Conservation (phyloP, 768 basidiomycete genomes). For the Rubroboletus satanas region DNA sequence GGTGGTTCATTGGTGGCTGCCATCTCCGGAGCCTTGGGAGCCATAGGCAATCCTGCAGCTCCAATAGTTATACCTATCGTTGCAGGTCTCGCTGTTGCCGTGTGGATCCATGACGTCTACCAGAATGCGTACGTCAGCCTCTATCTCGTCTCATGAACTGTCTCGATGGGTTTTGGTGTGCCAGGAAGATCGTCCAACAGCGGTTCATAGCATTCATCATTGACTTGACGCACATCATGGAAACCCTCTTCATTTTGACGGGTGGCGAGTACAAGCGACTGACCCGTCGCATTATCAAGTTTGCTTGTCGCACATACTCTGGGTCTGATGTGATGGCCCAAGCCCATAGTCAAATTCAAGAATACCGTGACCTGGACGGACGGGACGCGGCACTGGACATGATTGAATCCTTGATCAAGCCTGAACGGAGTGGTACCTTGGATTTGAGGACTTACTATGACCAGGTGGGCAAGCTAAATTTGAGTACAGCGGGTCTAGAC, state of each 20-base stretch:
- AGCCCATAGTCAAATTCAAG: not conserved
- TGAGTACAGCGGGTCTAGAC: not conserved
- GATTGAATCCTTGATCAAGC: not conserved
- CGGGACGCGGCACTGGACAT: not conserved
- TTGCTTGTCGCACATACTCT: not conserved
- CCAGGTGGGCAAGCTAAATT: not conserved
- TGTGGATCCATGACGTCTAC: not conserved
- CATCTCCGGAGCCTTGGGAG: not conserved
- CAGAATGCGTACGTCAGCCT: not conserved
- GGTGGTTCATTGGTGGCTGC: not conserved
- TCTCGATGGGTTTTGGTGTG: not conserved
- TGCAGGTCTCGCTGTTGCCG: not conserved
- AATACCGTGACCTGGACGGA: not conserved
- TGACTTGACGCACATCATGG: not conserved
- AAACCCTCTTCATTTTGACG: not conserved
- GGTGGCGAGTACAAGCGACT: not conserved
- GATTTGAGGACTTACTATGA: not conserved
- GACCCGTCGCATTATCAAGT: not conserved
- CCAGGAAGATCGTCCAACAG: not conserved
- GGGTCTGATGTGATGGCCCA: not conserved
- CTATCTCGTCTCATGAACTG: not conserved
- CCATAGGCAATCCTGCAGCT: not conserved
- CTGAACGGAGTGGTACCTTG: not conserved
- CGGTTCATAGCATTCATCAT: not conserved
- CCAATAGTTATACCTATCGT: not conserved